Conservation (phyloP, 2,329 filamentous ascomycete species). For the Microcera coccophila region DNA sequence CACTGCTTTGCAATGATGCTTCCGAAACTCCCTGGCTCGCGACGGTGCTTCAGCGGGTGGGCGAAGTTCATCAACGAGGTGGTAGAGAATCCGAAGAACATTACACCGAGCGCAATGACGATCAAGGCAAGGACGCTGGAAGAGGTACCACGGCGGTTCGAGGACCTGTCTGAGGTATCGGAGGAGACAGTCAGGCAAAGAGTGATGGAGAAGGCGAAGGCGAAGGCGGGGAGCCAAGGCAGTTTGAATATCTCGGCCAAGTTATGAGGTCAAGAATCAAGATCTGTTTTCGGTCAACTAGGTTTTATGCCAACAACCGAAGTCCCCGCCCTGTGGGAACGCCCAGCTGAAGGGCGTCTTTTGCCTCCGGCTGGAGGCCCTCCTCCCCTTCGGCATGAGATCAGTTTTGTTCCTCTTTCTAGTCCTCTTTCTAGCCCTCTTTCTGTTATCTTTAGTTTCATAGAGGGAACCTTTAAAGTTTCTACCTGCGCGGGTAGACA, state of each 20-base stretch:
- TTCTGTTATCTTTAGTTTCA: no score
- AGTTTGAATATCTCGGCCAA: constrained; percentile 24
- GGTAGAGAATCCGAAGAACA: constrained; percentile 31
- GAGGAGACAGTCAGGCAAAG: constrained; percentile 42
- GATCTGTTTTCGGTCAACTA: no score
- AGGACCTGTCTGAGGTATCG: constrained; percentile 39
- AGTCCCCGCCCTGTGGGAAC: no score
- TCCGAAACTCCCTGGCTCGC: constrained; percentile 40
- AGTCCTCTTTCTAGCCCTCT: no score
- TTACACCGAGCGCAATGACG: constrained; percentile 40
- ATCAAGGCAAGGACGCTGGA: constrained; percentile 50
- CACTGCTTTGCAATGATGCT: constrained; percentile 66
- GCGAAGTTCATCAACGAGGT: constrained; percentile 50
- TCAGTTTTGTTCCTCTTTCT: no score
- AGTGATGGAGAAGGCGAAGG: constrained; percentile 30
- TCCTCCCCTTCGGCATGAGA: no score
- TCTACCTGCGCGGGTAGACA: no score
- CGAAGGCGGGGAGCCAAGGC: constrained; percentile 10
- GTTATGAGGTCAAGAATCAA: no score
- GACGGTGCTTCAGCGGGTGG: constrained; percentile 54
- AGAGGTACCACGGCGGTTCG: constrained; percentile 44
- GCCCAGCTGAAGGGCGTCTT: no score
- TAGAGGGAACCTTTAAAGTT: no score
- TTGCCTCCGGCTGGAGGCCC: no score
- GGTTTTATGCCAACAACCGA: no score